phyloP scores from a whole-genome alignment of 2,329 filamentous ascomycete species.

The Colletotrichum caudatum region DNA sequence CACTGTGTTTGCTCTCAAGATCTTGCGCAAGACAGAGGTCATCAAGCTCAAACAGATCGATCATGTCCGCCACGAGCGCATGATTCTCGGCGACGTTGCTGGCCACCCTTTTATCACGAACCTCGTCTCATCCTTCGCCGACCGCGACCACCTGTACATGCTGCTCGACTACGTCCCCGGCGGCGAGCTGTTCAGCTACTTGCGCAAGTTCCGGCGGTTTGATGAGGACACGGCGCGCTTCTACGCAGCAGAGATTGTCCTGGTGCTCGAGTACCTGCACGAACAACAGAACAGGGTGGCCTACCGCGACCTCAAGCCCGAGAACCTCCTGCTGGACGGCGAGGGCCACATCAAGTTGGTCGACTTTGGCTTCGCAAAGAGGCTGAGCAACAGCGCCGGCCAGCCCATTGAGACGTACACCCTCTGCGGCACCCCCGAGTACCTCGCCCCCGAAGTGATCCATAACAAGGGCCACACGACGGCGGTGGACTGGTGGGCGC shows the following conservation, averaged over 20 bases:
- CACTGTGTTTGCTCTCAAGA: conserved; percentile 85
- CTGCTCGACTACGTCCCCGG: conserved; percentile 86
- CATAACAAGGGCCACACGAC: conserved; percentile 82
- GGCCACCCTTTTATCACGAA: conserved; percentile 88
- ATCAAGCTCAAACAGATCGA: conserved; percentile 88
- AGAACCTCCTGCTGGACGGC: conserved; percentile 82
- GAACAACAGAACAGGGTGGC: conserved; percentile 82
- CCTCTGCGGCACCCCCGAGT: conserved; percentile 85
- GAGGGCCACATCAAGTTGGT: conserved; percentile 86
- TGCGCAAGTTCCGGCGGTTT: conserved; percentile 82
- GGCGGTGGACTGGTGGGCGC: conserved; percentile 89
- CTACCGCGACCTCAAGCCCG: conserved; percentile 85
- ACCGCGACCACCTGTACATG: conserved; percentile 83
- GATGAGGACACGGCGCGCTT: conserved; percentile 83
- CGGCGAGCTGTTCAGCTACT: conserved; percentile 86
- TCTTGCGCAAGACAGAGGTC: conserved; percentile 78
- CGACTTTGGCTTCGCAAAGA: conserved; percentile 88
- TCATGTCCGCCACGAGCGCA: conserved; percentile 86
- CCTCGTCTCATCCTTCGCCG: conserved; percentile 82
- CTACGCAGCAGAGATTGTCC: conserved; percentile 85
- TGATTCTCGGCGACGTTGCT: conserved; percentile 80
- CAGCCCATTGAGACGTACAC: conserved; percentile 79
- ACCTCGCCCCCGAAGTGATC: conserved; percentile 86
- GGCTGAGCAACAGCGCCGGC: conserved; percentile 69
- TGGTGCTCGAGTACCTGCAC: conserved; percentile 84